Evolutionary conservation across 2,329 filamentous ascomycete species (phyloP).

Genomic region (Chaetomium globosum): DNA sequence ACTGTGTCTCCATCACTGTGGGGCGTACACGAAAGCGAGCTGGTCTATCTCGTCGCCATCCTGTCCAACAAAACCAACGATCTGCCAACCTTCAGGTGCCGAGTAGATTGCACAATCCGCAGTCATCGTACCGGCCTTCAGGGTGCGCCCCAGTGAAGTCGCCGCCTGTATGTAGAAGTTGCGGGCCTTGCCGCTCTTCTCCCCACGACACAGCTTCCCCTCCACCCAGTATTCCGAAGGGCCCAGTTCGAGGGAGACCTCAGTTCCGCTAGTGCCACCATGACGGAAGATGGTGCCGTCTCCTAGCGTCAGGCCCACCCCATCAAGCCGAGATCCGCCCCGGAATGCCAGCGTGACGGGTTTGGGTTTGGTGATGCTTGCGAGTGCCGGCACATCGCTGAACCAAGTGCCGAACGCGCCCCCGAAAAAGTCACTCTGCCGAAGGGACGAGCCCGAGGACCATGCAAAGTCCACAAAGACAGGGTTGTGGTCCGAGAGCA

Average conservation of each 20-base stretch:
- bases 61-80: slow-evolving; percentile 58
- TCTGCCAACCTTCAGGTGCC: slow-evolving; percentile 54
- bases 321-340: slow-evolving; percentile 55
- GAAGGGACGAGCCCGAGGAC: slow-evolving; percentile 44
- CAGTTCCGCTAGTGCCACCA: slow-evolving; percentile 56
- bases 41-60: slow-evolving; percentile 59
- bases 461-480: slow-evolving; percentile 59
- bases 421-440: slow-evolving; percentile 52
- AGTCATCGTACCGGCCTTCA: slow-evolving; percentile 51
- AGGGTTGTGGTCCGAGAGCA: slow-evolving; percentile 68
- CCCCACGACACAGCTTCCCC: slow-evolving; percentile 55
- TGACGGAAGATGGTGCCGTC: slow-evolving; percentile 55
- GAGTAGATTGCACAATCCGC: slow-evolving; percentile 50
- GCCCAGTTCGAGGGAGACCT: slow-evolving; percentile 48
- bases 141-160: slow-evolving; percentile 52
- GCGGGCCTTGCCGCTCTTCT: slow-evolving; percentile 51
- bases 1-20: slow-evolving; percentile 44
- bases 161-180: slow-evolving; percentile 60
- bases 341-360: slow-evolving; percentile 49
- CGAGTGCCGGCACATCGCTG: slow-evolving; percentile 53
- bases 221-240: slow-evolving; percentile 52
- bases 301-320: slow-evolving; percentile 51
- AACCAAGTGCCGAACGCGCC: slow-evolving; percentile 58
- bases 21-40: slow-evolving; percentile 53
- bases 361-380: slow-evolving; percentile 42